A percentile compares a stretch with the other conserved stretches of the same genome.
These are phyloP conservation scores for Lagenidium giganteum DNA, from an alignment of 352 stramenopile species.

Conservation along the genomic window DNA sequence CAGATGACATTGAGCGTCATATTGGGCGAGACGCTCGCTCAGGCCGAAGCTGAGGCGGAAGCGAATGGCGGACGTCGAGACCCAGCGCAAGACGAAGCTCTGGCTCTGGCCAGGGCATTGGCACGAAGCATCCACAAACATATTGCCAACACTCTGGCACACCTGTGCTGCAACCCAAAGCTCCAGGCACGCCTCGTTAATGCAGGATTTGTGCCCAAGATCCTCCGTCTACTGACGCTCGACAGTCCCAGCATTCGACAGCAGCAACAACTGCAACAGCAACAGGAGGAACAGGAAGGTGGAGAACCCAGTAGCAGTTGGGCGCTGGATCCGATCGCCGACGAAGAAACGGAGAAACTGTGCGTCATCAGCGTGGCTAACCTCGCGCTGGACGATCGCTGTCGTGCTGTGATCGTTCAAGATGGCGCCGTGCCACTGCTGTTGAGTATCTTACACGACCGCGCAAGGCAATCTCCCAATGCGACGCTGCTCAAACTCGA, in stretches of 20 bases:
- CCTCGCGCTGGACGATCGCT: slow-evolving; percentile 49
- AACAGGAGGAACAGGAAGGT: no score
- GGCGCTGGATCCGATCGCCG: slow-evolving; percentile 9
- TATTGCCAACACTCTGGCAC: slow-evolving; percentile 47
- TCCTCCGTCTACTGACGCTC: slow-evolving; percentile 38
- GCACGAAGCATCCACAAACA: slow-evolving; percentile 43
- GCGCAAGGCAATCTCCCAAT: slow-evolving; percentile 9
- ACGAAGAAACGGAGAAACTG: slow-evolving; percentile 48
- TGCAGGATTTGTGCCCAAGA: slow-evolving; percentile 43
- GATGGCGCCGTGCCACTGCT: slow-evolving; percentile 43
- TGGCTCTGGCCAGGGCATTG: slow-evolving; percentile 12
- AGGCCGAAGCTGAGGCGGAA: slow-evolving; percentile 7
- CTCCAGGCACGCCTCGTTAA: slow-evolving; percentile 51
- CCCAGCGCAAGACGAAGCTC: slow-evolving; percentile 13
- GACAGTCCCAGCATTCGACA: background rate
- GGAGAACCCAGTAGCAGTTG: no score
- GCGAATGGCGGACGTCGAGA: slow-evolving; percentile 1
- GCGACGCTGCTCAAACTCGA: slow-evolving; percentile 52
- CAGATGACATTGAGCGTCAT: slow-evolving; percentile 20
- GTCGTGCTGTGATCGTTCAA: slow-evolving; percentile 37
- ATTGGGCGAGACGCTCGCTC: slow-evolving; percentile 7
- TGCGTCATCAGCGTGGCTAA: slow-evolving; percentile 52
- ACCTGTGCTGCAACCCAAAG: slow-evolving; percentile 75
- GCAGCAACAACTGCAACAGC: no score
- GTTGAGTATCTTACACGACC: slow-evolving; percentile 29